A percentile compares a stretch with the other conserved stretches of the same genome.
These are phyloP conservation scores for Sphagnum contortum DNA, from an alignment of 225 moss, liverwort and hornwort genomes.

Conservation along the genomic window DNA sequence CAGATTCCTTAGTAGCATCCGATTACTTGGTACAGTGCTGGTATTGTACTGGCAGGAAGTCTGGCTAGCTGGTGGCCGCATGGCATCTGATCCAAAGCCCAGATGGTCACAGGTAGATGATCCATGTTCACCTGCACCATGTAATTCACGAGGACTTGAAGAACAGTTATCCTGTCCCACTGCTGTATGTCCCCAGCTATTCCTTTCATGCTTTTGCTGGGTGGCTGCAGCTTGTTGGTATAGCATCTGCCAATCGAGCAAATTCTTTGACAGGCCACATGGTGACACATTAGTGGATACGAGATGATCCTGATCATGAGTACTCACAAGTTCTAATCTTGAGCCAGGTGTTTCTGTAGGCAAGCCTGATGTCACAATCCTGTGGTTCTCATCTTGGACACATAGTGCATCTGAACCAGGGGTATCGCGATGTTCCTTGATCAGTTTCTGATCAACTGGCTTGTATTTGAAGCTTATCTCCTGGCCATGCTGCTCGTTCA, in stretches of 20 bases:
- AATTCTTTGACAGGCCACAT: slow-evolving; percentile 45
- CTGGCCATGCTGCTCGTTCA: slow-evolving; percentile 39
- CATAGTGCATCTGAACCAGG: slow-evolving; percentile 10
- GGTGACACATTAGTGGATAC: slow-evolving; percentile 37
- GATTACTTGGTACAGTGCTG: slow-evolving; percentile 28
- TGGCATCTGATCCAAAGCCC: slow-evolving; percentile 24
- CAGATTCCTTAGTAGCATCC: slow-evolving; percentile 75
- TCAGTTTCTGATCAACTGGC: slow-evolving; percentile 34
- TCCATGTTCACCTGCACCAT: slow-evolving; percentile 7
- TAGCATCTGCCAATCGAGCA: slow-evolving; percentile 95
- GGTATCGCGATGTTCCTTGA: slow-evolving; percentile 34
- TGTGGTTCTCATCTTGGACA: slow-evolving; percentile 49
- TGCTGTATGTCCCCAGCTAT: slow-evolving; percentile 22
- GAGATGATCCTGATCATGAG: slow-evolving; percentile 18
- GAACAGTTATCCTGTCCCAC: slow-evolving; percentile 13
- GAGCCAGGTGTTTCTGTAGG: slow-evolving; percentile 48
- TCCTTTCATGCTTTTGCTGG: slow-evolving; percentile 34
- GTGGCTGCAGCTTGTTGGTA: slow-evolving; percentile 50
- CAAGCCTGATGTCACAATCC: slow-evolving; percentile 29
- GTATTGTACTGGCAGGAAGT: slow-evolving; percentile 6
- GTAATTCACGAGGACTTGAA: too few relatives aligned
- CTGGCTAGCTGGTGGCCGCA: slow-evolving; percentile 31
- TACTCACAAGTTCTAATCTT: too few relatives aligned
- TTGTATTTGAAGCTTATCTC: slow-evolving; percentile 3
- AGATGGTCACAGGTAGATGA: slow-evolving; percentile 14